Percentiles rank a stretch among this genome's conserved stretches.
Conservation (phyloP, 306 rosid genomes). For the Castanopsis chinensis region DNA sequence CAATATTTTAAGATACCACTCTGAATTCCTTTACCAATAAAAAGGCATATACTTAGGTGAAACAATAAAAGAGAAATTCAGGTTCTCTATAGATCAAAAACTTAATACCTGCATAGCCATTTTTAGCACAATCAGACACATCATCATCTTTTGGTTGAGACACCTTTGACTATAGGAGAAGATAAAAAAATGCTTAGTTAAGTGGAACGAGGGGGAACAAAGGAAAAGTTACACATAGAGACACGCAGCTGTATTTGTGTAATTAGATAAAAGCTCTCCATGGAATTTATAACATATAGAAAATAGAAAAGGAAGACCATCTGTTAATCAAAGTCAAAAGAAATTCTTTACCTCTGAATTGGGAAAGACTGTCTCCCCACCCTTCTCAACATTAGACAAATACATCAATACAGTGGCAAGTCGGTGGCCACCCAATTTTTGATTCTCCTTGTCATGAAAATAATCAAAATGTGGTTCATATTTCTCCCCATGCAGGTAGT, state of each 20-base stretch:
- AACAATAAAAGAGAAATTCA: neutral
- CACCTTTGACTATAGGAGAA: constrained; percentile 42
- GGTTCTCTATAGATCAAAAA: constrained; percentile 1
- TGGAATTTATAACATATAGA: neutral
- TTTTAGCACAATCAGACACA: constrained; percentile 73
- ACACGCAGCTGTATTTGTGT: neutral
- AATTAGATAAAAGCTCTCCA: neutral
- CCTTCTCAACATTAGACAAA: constrained; percentile 79
- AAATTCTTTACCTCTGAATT: constrained; percentile 51
- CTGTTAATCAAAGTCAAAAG: neutral
- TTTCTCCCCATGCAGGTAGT: constrained; percentile 83
- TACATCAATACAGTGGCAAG: constrained; percentile 92
- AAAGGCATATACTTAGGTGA: neutral
- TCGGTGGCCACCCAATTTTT: constrained; percentile 80
- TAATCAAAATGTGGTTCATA: constrained; percentile 88
- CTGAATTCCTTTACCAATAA: constrained; percentile 13
- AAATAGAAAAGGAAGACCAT: neutral
- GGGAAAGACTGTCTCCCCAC: constrained; percentile 96
- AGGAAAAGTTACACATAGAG: neutral
- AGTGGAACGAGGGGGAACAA: neutral
- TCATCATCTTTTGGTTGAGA: constrained; percentile 48
- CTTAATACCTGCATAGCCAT: constrained; percentile 77
- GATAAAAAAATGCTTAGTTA: constrained; percentile 3
- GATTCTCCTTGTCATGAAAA: constrained; percentile 85
- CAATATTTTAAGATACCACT: neutral